Evolutionary conservation across 345 rosid species (phyloP).

Genomic region (Adansonia digitata): DNA sequence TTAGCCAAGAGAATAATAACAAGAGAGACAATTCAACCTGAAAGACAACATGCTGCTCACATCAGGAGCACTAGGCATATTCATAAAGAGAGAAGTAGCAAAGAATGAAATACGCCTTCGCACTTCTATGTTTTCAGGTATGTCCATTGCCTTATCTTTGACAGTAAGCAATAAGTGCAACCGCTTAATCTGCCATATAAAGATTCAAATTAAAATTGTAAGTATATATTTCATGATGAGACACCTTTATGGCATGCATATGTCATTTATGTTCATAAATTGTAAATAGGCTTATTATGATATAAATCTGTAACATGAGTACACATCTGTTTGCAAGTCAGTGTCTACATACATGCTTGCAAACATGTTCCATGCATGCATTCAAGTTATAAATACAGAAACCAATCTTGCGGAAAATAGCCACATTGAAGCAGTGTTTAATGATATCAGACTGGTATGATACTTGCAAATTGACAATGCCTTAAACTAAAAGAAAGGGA

Average conservation of each 20-base stretch:
- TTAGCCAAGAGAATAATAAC: constrained; percentile 9
- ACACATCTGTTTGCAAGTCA: neutral
- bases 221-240: neutral
- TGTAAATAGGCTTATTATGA: neutral
- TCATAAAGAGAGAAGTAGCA: constrained; percentile 93
- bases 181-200: constrained; percentile 63
- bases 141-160: constrained; percentile 84
- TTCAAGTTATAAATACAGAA: neutral
- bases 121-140: constrained; percentile 85
- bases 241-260: neutral
- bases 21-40: constrained; percentile 52
- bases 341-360: neutral
- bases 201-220: constrained; percentile 22
- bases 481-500: neutral
- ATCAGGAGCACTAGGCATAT: constrained; percentile 86
- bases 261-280: neutral
- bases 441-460: neutral
- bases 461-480: neutral
- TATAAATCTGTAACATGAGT: neutral
- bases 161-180: constrained; percentile 66
- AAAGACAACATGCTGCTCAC: constrained; percentile 86
- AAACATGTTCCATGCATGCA: neutral
- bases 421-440: neutral
- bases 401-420: neutral
- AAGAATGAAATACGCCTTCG: constrained; percentile 84